Percentiles rank a stretch among this genome's conserved stretches.
Evolutionary conservation across 2,329 filamentous ascomycete genomes (phyloP).

Genomic region (Cladosporium velox): DNA sequence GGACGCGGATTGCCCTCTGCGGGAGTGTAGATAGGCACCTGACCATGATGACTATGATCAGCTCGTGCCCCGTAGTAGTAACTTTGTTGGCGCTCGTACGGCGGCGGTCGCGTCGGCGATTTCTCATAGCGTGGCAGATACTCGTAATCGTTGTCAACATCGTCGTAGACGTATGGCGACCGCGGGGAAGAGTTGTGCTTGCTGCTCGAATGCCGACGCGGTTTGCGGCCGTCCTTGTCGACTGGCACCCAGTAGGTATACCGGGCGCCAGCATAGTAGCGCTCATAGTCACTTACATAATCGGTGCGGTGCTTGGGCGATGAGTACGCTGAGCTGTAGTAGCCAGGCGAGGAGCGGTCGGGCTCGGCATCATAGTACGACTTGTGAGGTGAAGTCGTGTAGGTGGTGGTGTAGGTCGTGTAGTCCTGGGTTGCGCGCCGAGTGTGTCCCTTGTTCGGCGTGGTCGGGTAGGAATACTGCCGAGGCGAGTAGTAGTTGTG

Average conservation of each 20-base stretch:
- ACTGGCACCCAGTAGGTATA: conserved; percentile 28
- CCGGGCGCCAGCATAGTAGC: conserved; percentile 44
- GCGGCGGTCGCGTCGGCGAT: conserved; percentile 48
- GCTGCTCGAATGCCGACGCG: conserved; percentile 42
- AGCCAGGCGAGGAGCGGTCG: conserved; percentile 48
- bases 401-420: conserved; percentile 38
- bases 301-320: conserved; percentile 59
- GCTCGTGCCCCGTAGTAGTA: conserved; percentile 51
- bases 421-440: conserved; percentile 59
- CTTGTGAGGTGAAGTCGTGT: conserved; percentile 33
- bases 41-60: conserved; percentile 54
- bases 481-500: conserved; percentile 56
- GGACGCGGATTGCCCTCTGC: conserved; percentile 43
- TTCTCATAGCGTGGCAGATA: conserved; percentile 43
- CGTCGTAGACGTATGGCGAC: conserved; percentile 58
- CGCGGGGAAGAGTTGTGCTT: conserved; percentile 54
- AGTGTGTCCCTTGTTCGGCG: conserved; percentile 53
- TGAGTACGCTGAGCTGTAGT: conserved; percentile 48
- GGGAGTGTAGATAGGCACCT: conserved; percentile 50
- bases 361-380: conserved; percentile 33
- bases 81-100: conserved; percentile 56
- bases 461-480: conserved; percentile 51
- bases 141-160: conserved; percentile 54
- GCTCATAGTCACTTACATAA: conserved; percentile 66
- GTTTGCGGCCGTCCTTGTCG: conserved; percentile 29